phyloP scores from a whole-genome alignment of 164 flowering plant species.

The Umbellularia californica region DNA sequence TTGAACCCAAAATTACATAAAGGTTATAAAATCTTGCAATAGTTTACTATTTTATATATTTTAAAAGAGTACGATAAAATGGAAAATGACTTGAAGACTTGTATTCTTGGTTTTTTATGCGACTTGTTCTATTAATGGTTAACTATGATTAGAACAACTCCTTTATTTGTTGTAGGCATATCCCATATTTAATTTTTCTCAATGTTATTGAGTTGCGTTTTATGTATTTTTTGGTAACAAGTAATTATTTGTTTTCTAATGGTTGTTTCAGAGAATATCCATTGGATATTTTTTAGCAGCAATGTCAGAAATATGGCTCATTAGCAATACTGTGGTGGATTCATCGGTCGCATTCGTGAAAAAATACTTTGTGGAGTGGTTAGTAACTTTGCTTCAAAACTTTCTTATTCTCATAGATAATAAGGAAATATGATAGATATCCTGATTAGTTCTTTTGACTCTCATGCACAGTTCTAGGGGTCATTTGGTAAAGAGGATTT shows the following conservation, averaged over 20 bases:
- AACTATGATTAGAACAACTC: not conserved
- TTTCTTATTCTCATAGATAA: not conserved
- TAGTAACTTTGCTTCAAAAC: slow-evolving; percentile 16
- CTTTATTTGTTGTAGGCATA: not conserved
- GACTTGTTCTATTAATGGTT: not conserved
- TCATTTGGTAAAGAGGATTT: no score
- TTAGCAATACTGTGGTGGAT: slow-evolving; percentile 38
- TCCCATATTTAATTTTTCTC: not conserved
- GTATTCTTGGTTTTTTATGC: not conserved
- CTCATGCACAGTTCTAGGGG: no score
- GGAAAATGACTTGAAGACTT: not conserved
- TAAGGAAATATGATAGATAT: not conserved
- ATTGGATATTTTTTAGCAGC: slow-evolving; percentile 66
- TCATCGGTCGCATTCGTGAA: slow-evolving; percentile 41
- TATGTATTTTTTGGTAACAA: not conserved
- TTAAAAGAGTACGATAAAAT: not conserved
- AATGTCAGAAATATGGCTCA: slow-evolving; percentile 66
- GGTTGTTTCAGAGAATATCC: slow-evolving; percentile 51
- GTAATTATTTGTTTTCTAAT: not conserved
- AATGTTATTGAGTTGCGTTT: not conserved
- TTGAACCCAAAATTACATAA: not conserved
- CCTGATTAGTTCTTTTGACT: no score
- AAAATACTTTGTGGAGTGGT: slow-evolving; percentile 68
- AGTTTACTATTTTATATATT: no score
- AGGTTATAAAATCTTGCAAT: not conserved